Evolutionary conservation across 75 land plant species (phyloP), one percentile per base, ranked within the genome.

Genomic region (Chamaecyparis obtusa): DNA sequence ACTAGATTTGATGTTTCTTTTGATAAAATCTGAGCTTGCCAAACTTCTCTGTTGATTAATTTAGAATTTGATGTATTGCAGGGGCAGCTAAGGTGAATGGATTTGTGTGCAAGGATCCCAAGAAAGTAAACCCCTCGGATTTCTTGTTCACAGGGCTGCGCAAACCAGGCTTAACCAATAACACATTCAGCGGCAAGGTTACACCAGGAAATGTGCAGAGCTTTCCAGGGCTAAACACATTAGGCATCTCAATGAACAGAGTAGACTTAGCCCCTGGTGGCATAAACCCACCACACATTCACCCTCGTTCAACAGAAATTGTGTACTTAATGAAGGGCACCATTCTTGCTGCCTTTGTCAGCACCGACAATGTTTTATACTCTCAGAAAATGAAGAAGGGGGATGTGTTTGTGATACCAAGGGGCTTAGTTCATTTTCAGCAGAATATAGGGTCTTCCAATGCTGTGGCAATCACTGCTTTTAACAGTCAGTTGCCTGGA

Each of bases 401-500:
- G 13, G 55, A 51, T 51, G 55, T 51, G 55, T 51, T 51, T 51
- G 55, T 51, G 16, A 51, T 51, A 51, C 55, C 55, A 51, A 51
- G 55, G 55, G 55, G 55, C 2, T 51, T 51, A 64, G 82, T 95
- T 39, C 95, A 94, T 72, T 94, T 93, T 89, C 95, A 93, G 90
- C 46, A 55, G 49, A 92, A 93, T 57, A 86, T 91, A 2, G 94
- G 94, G 75, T 39, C 86, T 55, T 89, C 77, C n/a, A 78, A 60
- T 15, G 92, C 94, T 43, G 33, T 85, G 67, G 83, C 90, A 33
- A 33, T 90, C 82, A 89, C 93, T 7, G 64, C 91, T 17, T 92
- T 95, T 87, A 92, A 92, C 89, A 91, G 91, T 84, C 93, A 95
- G 84, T 54, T 88, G 56, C 96, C 96, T 6, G 93, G 94, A 1